phyloP scores from a whole-genome alignment of 2,329 filamentous ascomycete species.

The Fusarium irregulare region DNA sequence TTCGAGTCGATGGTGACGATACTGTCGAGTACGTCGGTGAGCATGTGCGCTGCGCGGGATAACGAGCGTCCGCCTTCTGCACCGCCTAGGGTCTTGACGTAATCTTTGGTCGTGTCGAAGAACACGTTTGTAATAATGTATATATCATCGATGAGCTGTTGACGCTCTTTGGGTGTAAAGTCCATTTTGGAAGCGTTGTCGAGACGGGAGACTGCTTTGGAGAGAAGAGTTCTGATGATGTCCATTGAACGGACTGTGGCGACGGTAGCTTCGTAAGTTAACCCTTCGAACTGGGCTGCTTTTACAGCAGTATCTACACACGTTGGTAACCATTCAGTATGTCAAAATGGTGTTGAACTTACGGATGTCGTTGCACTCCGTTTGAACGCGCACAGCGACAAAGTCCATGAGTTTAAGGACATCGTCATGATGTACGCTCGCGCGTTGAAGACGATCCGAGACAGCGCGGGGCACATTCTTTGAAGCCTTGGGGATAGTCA shows the following conservation, averaged over 20 bases:
- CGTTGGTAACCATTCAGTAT: background rate
- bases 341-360: background rate
- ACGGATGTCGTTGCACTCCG: slow-evolving; percentile 2
- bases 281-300: background rate
- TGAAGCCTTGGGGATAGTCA: background rate
- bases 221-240: slow-evolving; percentile 7
- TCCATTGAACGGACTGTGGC: background rate
- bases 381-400: background rate
- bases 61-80: slow-evolving; percentile 5
- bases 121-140: background rate
- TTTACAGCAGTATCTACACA: background rate
- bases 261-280: background rate
- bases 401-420: background rate
- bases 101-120: background rate
- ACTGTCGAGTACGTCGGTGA: slow-evolving; percentile 1
- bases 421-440: background rate
- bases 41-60: slow-evolving; percentile 1
- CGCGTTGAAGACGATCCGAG: background rate
- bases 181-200: background rate
- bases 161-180: background rate
- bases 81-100: background rate
- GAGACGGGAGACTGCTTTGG: background rate
- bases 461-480: background rate
- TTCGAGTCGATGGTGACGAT: background rate
- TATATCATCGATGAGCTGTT: fast-evolving